Base-by-base conservation (phyloP, 2,329 filamentous ascomycete genomes). In the Blastomyces gilchristii region DNA sequence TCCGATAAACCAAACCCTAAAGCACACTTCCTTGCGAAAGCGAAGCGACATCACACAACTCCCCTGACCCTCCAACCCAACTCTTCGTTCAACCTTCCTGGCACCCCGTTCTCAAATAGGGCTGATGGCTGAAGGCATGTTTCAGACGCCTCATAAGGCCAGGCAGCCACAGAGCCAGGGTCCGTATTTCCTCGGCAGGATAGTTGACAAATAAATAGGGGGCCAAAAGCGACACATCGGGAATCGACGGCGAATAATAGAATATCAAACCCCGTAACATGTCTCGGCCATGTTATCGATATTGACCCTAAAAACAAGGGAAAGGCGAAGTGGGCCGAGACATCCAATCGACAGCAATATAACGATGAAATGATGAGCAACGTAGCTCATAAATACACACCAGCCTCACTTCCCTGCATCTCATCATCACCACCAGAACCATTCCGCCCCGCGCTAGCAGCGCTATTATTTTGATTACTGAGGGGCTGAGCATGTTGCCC, bases 341-440 rank as follows among this genome's bases (percentile, higher is more conserved):
- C 22, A 28, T 9, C 4, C 9, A 50, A 50, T 25, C 22, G 9
- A 28, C 9, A 50, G 28, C n/a, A 34, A 34, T 18, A 31, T 14
- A 31, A 54, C 1, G 8, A 16, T 18, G 4, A 54, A 37, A 54
- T 1, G 14, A 37, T 28, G 16, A 53, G 50, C 28, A 0, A 37
- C 11, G n/a, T 18, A 57, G 54, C 54, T 61, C 47, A 61, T 52
- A 61, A n/a, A 53, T 43, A 61, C 37, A 50, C 16, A 16, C 58
- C 41, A 18, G 41, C 14, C 58, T 50, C 37, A 25, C 31, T 41
- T 28, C 16, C 62, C 68, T 50, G 47, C 47, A 12, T 52, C 60
- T 49, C 41, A 56, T 39, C 62, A 37, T 56, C 45, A 28, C 16
- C 63, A 16, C n/a, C n/a, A 22, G 31, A 37, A 31, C 34, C 18